These are phyloP conservation scores for Fraxinus pennsylvanica DNA, from an alignment of 257 asterid species.

Conservation along the genomic window DNA sequence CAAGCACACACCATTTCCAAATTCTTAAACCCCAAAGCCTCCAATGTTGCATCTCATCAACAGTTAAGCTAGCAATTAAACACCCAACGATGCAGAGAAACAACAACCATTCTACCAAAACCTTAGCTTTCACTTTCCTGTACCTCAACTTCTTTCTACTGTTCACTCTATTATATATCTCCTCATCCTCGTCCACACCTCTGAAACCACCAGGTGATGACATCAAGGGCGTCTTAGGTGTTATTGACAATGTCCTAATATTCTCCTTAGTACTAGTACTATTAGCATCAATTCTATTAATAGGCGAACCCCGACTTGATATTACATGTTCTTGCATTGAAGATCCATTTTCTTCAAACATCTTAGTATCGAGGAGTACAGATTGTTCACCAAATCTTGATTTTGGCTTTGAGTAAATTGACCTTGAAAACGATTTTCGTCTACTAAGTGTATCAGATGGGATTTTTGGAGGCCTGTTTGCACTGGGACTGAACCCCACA, in stretches of 20 bases:
- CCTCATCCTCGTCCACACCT: slow-evolving; percentile 49
- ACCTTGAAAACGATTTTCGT: slow-evolving; percentile 62
- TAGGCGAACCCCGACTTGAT: slow-evolving; percentile 57
- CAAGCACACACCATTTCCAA: slow-evolving; percentile 77
- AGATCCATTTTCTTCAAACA: slow-evolving; percentile 39
- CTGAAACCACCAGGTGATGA: slow-evolving; percentile 60
- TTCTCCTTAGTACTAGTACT: slow-evolving; percentile 36
- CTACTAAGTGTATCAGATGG: slow-evolving; percentile 59
- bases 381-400: slow-evolving; percentile 88
- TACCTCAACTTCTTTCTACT: slow-evolving; percentile 59
- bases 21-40: slow-evolving; percentile 55
- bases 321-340: slow-evolving; percentile 32
- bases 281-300: slow-evolving; percentile 27
- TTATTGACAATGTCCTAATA: slow-evolving; percentile 36
- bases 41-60: slow-evolving; percentile 39
- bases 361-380: slow-evolving; percentile 35
- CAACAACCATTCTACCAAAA: slow-evolving; percentile 68
- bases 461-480: slow-evolving; percentile 68
- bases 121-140: slow-evolving; percentile 60
- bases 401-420: slow-evolving; percentile 69
- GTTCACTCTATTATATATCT: slow-evolving; percentile 77
- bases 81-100: slow-evolving; percentile 58
- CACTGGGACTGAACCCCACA: slow-evolving; percentile 43
- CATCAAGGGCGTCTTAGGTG: slow-evolving; percentile 68
- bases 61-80: slow-evolving; percentile 55